Conservation (phyloP, 108 stramenopile species). For the Cyclotella cryptica region DNA sequence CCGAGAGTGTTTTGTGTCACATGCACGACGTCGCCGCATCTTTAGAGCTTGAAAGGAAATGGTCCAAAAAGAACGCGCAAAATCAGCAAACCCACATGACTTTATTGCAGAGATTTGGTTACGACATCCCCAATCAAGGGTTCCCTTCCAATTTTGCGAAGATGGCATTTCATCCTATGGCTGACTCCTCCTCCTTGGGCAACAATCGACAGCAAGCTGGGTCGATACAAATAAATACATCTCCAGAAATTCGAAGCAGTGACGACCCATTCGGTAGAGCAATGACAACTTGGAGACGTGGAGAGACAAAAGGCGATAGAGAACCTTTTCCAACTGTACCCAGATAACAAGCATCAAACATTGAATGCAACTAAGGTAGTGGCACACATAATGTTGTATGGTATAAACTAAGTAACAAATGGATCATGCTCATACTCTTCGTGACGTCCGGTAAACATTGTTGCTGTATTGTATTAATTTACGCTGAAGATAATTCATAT, state of each 20-base stretch:
- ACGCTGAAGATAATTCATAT: background rate
- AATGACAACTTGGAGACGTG: slow-evolving; percentile 71
- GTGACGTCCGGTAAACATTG: background rate
- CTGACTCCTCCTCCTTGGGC: background rate
- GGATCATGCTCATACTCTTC: no score
- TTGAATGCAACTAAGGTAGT: background rate
- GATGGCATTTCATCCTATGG: slow-evolving; percentile 1
- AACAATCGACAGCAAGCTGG: slow-evolving; percentile 8
- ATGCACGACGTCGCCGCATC: slow-evolving; percentile 62
- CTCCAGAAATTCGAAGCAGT: slow-evolving; percentile 56
- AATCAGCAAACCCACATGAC: slow-evolving; percentile 23
- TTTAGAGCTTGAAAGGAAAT: slow-evolving; percentile 26
- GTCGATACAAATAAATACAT: slow-evolving; percentile 41
- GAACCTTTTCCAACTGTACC: slow-evolving; percentile 56
- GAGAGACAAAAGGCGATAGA: slow-evolving; percentile 65
- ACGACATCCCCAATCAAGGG: slow-evolving; percentile 62
- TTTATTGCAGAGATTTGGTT: slow-evolving; percentile 67
- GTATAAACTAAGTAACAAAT: no score
- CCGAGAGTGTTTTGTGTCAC: slow-evolving; percentile 48
- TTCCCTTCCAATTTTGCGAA: slow-evolving; percentile 67
- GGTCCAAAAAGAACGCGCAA: background rate
- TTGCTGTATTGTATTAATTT: slow-evolving; percentile 3
- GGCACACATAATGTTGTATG: background rate
- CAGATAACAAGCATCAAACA: background rate
- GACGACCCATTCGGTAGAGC: slow-evolving; percentile 71